A percentile compares a stretch with the other conserved stretches of the same genome.
Evolutionary conservation across 164 flowering plant species (phyloP).

Genomic region (Santalum album): DNA sequence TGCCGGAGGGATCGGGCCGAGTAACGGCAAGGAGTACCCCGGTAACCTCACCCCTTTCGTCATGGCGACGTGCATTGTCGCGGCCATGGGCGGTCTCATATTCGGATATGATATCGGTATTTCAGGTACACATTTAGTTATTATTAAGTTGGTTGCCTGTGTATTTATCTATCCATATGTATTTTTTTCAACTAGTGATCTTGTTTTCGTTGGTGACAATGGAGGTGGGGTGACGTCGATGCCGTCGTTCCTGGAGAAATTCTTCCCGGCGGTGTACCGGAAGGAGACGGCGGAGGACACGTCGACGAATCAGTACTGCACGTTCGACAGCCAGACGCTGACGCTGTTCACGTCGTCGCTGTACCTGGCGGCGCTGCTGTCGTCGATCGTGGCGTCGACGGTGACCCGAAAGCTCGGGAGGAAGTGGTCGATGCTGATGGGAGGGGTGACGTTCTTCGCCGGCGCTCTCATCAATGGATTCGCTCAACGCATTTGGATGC

Average conservation of each 20-base stretch:
- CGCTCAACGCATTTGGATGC: slow-evolving; percentile 13
- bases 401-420: slow-evolving; percentile 11
- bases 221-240: slow-evolving; percentile 23
- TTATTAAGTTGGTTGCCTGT: too few relatives aligned
- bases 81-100: neutral
- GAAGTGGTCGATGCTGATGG: slow-evolving; percentile 9
- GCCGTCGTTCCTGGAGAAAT: slow-evolving; percentile 15
- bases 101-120: neutral
- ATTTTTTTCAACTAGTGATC: neutral
- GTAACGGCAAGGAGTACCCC: neutral
- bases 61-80: slow-evolving; percentile 1
- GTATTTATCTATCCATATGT: too few relatives aligned
- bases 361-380: slow-evolving; percentile 16
- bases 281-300: slow-evolving; percentile 1
- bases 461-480: slow-evolving; percentile 15
- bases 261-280: slow-evolving; percentile 13
- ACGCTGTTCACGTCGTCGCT: slow-evolving; percentile 20
- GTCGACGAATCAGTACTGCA: slow-evolving; percentile 15
- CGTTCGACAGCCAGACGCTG: slow-evolving; percentile 15
- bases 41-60: neutral
- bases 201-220: neutral
- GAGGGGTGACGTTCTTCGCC: slow-evolving; percentile 9
- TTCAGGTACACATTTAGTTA: neutral
- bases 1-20: neutral
- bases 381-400: slow-evolving; percentile 14